phyloP scores from a whole-genome alignment of 805 yeast genomes.

The Yamadazyma phyllophila region DNA sequence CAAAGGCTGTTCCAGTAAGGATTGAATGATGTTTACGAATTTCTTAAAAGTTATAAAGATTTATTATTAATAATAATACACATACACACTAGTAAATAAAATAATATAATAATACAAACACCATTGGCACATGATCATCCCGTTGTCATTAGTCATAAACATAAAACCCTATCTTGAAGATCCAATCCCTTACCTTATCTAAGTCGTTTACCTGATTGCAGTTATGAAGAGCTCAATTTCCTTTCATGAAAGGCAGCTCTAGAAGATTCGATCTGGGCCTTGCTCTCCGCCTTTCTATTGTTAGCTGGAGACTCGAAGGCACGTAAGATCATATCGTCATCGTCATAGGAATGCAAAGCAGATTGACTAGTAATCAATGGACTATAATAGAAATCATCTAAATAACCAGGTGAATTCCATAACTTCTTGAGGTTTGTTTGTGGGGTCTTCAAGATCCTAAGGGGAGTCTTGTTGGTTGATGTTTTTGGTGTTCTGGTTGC shows the following conservation, averaged over 20 bases:
- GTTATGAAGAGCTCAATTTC: constrained; percentile 7
- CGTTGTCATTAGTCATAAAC: constrained; percentile 1
- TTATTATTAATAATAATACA: not conserved
- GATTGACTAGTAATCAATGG: constrained; percentile 21
- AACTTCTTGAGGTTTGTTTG: constrained; percentile 46
- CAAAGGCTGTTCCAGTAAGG: constrained; percentile 76
- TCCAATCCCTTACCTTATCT: not conserved
- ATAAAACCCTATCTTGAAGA: not conserved
- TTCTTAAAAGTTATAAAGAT: not conserved
- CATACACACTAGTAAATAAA: not conserved
- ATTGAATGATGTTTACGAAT: constrained; percentile 30
- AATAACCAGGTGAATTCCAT: constrained; percentile 65
- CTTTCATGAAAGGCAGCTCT: constrained; percentile 8
- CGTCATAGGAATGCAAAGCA: constrained; percentile 39
- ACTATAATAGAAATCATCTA: constrained; percentile 66
- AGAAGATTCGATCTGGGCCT: constrained; percentile 2
- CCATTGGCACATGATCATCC: constrained; percentile 1
- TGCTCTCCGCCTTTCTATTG: constrained; percentile 1
- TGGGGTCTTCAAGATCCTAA: constrained; percentile 38
- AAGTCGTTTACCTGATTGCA: not conserved
- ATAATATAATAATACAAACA: constrained; percentile 6
- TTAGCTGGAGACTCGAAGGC: constrained; percentile 31
- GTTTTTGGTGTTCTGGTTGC: constrained; percentile 34
- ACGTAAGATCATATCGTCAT: constrained; percentile 44
- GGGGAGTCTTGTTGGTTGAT: constrained; percentile 30